Base-by-base conservation (phyloP, 306 rosid species). In the Castanopsis chinensis region DNA sequence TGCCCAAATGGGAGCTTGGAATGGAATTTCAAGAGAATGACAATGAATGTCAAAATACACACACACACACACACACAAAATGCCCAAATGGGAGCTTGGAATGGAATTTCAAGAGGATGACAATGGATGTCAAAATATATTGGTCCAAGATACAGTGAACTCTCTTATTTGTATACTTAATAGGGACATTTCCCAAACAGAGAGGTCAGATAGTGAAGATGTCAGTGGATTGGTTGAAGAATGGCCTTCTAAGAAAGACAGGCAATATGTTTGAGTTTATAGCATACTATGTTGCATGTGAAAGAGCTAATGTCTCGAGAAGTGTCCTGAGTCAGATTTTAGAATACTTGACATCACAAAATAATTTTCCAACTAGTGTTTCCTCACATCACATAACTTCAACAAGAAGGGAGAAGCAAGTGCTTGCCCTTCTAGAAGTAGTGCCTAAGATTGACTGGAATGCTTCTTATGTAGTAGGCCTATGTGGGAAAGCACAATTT, bases 361-460 rank as follows among this genome's bases (percentile, higher is more conserved):
- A 83, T 87, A 80, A 80, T 69, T 80, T 78, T 77, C 83, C 84
- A 78, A 68, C 81, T 63, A 73, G 33, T 59, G 82, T 75, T 81
- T 78, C 88, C 30, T 71, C 59, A 71, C 59, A 83, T 43, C 55
- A 75, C 73, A 79, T 83, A 63, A 85, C 82, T 77, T 90, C 92
- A n/a, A 88, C 87, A 83, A 82, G 51, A 77, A 86, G 96, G 80
- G 99, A 95, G 85, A 95, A 88, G 86, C 97, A 88, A 84, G 98
- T 92, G 71, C 94, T 92, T 81, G 90, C 94, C 74, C 94, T 95
- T 88, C 81, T 95, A 77, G 91, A 85, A 83, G 90, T 86, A 86
- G 89, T 91, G 79, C 97, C 98, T 1, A 85, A 87, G 83, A 86
- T 87, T 43, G 93, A 95, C 69, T 92, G 99, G 99, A 88, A 91